Base-by-base conservation (phyloP, 1,284 basidiomycete species). In the Apiotrichum veenhuisii region DNA sequence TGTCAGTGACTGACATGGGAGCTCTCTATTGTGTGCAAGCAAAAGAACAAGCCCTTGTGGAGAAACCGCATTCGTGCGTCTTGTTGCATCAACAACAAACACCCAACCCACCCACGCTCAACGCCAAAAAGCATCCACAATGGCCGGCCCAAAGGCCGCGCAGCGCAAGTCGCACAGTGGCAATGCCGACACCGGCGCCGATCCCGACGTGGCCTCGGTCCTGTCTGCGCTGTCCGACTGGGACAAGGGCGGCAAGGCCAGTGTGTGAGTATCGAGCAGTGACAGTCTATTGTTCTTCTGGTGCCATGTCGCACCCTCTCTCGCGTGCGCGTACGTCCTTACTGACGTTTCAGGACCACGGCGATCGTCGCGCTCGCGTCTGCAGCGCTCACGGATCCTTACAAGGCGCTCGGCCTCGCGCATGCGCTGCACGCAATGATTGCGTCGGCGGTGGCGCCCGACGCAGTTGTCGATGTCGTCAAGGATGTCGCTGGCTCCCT, bases 121-220 rank as follows among this genome's bases (percentile, higher is more conserved):
- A n/a, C n/a, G n/a, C n/a, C 27, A 47, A 18, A 27, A 45, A 12
- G 30, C 27, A 34, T 33, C 30, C 30, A 37, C n/a, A 22, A 50
- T 41, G 49, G 38, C 37, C 26, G n/a, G 36, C 36, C n/a, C 33
- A 15, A 49, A 49, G 47, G 47, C 47, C 36, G 47, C 34, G 34
- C 34, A 37, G 18, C 36, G 22, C 30, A 36, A 49, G 47, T 37
- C 49, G 49, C 49, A 41, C 15, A 15, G 30, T 8, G n/a, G 23
- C 38, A 22, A 18, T 7, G n/a, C n/a, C 4, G 38, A 26, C 26
- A 17, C 46, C 20, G 34, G 11, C 25, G 46, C 33, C 46, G 49
- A 41, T n/a, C 25, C 38, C 38, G 27, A 50, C 37, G 38, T 50
- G 38, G 49, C 38, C 37, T 27, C 5, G 38, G 38, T 50, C 26